Percentiles rank a stretch among this genome's conserved stretches.
phyloP scores from a whole-genome alignment of 2,329 filamentous ascomycete species.

The Botrytis elliptica region DNA sequence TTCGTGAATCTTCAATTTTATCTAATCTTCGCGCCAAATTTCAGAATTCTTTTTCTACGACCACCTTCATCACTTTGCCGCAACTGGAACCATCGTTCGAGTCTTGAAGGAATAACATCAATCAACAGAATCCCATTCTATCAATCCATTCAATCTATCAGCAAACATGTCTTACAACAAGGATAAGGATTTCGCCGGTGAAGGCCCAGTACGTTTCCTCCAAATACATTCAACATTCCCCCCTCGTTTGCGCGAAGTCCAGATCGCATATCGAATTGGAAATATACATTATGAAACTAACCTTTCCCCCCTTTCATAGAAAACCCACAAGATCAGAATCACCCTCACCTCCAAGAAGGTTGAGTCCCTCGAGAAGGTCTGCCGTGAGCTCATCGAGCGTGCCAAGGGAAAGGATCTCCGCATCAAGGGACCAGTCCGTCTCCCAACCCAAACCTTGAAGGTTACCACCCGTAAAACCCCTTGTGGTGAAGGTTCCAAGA shows the following conservation, averaged over 20 bases:
- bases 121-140: conserved; percentile 35
- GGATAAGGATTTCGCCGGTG: conserved; percentile 86
- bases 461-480: conserved; percentile 83
- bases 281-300: conserved; percentile 12
- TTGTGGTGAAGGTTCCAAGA: conserved; percentile 99
- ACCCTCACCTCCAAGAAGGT: conserved; percentile 96
- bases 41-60: conserved; percentile 20
- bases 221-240: not conserved
- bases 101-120: conserved; percentile 65
- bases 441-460: conserved; percentile 96
- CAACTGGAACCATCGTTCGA: conserved; percentile 65
- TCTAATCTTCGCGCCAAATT: not conserved
- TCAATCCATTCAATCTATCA: conserved; percentile 13
- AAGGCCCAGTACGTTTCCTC: conserved; percentile 70
- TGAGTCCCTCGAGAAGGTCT: conserved; percentile 94
- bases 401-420: conserved; percentile 97
- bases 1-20: conserved; percentile 15
- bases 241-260: not conserved
- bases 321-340: conserved; percentile 98
- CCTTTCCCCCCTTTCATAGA: conserved; percentile 45
- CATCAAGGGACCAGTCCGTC: conserved; percentile 96
- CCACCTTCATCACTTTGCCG: conserved; percentile 78
- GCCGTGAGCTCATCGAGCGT: conserved; percentile 96
- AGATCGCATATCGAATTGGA: not conserved
- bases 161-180: conserved; percentile 88